Base-by-base conservation (phyloP, 805 yeast genomes). In the Pichia nanzhaoensis region DNA sequence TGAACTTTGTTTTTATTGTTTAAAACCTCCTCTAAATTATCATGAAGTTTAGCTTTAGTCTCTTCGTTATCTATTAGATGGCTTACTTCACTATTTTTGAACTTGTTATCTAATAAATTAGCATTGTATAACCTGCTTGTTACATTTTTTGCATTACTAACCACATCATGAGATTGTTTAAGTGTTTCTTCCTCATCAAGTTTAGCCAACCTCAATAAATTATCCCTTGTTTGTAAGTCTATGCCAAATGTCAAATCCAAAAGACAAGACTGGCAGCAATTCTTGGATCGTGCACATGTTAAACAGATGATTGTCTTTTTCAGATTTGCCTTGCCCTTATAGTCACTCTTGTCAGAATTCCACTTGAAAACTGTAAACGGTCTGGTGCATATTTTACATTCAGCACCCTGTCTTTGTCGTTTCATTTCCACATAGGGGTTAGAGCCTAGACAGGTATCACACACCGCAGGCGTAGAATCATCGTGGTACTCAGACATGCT, bases 221-320 rank as follows among this genome's bases (percentile, higher is more conserved):
- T 80, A 56, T 90, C 96, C 51, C 96, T 69, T 6, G 88, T 65
- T 10, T 80, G 77, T 16, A 88, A 60, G 0, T 95, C 87, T n/a
- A 93, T 77, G 3, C 89, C 86, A 66, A 80, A 85, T 24, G 82
- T 77, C 35, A 90, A 66, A 65, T 91, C 98, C 30, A 84, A 61
- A 77, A 88, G 75, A 61, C 99, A 91, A 20, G 80, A 67, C 61
- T 93, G 98, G 59, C 99, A 91, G 55, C 95, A 83, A 64, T 86
- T 83, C 48, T 82, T 74, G 37, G 82, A 78, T 35, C 80, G 68
- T 0, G 97, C 80, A 67, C 99, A 91, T 0, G 90, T 78, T 31
- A 67, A 59, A 64, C 99, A 91, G 17, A 91, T 77, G 1, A 78
- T 62, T 2, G 96, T 88, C 53, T 75, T 78, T 46, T 74, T 71